phyloP scores from a whole-genome alignment of 495 filamentous ascomycete genomes.

The Neurospora sp. region DNA sequence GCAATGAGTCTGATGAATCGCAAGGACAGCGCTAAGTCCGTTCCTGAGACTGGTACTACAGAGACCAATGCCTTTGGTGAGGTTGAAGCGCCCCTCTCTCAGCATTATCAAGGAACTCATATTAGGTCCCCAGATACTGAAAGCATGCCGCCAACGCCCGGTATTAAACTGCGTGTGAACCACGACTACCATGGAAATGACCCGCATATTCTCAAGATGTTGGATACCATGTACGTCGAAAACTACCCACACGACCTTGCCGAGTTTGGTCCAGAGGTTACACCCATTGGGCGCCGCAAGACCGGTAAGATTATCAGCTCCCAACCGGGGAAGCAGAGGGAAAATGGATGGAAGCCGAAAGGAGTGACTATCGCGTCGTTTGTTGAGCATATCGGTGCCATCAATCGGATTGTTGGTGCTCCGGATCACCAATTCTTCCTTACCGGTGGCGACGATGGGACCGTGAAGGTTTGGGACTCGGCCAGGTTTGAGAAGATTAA shows the following conservation, averaged over 20 bases:
- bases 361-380: slow-evolving; percentile 79
- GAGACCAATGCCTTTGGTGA: slow-evolving; percentile 75
- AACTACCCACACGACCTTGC: slow-evolving; percentile 76
- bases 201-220: slow-evolving; percentile 71
- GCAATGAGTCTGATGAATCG: slow-evolving; percentile 75
- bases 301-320: slow-evolving; percentile 38
- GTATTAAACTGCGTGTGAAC: slow-evolving; percentile 26
- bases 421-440: slow-evolving; percentile 94
- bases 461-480: slow-evolving; percentile 90
- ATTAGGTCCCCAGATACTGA: slow-evolving; percentile 14
- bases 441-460: slow-evolving; percentile 86
- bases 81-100: slow-evolving; percentile 59
- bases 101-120: slow-evolving; percentile 11
- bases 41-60: slow-evolving; percentile 74
- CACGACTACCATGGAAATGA: slow-evolving; percentile 86
- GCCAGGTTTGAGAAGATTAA: slow-evolving; percentile 81
- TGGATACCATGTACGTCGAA: slow-evolving; percentile 82
- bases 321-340: slow-evolving; percentile 30
- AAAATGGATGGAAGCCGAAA: slow-evolving; percentile 69
- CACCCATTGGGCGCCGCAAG: slow-evolving; percentile 55
- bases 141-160: slow-evolving; percentile 23
- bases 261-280: slow-evolving; percentile 74
- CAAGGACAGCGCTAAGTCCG: slow-evolving; percentile 68
- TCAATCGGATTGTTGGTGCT: slow-evolving; percentile 73
- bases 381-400: slow-evolving; percentile 71